Conservation (phyloP, 371 early-diverging fungal genomes). For the Mortierella sp. region DNA sequence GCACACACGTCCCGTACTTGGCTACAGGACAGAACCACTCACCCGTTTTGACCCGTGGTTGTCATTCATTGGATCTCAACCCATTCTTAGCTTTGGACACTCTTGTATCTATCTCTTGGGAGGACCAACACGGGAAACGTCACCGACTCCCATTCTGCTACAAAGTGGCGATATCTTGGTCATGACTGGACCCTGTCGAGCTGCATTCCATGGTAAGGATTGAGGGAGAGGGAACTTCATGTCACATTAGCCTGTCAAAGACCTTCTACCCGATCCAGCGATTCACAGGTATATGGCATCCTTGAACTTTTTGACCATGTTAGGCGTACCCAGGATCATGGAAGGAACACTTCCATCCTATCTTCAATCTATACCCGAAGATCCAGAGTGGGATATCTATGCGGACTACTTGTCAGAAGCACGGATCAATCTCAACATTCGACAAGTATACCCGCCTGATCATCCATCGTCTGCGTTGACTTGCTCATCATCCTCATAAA, state of each 20-base stretch:
- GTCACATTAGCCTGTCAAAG: too few relatives aligned
- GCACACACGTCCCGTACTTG: too few relatives aligned
- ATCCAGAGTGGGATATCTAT: constrained; percentile 66
- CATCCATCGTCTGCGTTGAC: neutral
- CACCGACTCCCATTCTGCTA: constrained; percentile 74
- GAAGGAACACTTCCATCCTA: constrained; percentile 72
- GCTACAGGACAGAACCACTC: too few relatives aligned
- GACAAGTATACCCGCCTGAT: constrained; percentile 72
- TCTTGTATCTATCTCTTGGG: constrained; percentile 87
- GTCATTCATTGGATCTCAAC: too few relatives aligned
- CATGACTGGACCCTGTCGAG: constrained; percentile 81
- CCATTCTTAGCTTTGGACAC: constrained; percentile 71
- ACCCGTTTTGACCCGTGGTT: too few relatives aligned
- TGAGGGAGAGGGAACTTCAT: neutral
- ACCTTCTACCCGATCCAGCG: too few relatives aligned
- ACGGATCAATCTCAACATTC: constrained; percentile 81
- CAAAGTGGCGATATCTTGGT: constrained; percentile 87
- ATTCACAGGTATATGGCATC: too few relatives aligned
- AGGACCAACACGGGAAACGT: constrained; percentile 67
- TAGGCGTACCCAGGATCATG: constrained; percentile 80
- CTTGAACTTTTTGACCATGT: neutral
- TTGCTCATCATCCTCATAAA: neutral
- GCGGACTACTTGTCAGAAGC: constrained; percentile 66
- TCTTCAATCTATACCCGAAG: constrained; percentile 49
- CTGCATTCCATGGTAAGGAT: constrained; percentile 78